Conservation (phyloP, 2,329 filamentous ascomycete species). For the Albophoma yamanashiensis region DNA sequence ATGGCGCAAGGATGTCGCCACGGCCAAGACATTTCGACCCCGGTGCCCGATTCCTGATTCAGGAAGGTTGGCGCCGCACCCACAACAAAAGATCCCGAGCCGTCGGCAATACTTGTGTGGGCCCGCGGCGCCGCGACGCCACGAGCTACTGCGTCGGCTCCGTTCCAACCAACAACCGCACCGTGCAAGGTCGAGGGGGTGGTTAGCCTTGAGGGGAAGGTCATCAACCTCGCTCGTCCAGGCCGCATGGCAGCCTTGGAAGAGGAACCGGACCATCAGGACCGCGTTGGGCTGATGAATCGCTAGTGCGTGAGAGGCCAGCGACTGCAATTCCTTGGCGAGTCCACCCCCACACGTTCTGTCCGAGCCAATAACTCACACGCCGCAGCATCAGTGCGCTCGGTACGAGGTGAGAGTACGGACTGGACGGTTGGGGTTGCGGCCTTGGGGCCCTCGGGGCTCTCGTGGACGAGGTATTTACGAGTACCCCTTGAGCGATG, state of each 20-base stretch:
- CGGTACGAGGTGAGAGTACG: not conserved
- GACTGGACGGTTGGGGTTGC: not conserved
- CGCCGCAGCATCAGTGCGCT: too few relatives aligned
- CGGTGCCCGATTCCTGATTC: slow-evolving; percentile 11
- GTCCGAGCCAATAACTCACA: too few relatives aligned
- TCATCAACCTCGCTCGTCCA: not conserved
- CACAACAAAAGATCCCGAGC: slow-evolving; percentile 11
- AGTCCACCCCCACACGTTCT: not conserved
- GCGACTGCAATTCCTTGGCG: not conserved
- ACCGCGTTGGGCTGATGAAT: not conserved
- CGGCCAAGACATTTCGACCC: slow-evolving; percentile 9
- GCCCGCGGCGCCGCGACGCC: not conserved
- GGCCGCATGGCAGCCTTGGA: not conserved
- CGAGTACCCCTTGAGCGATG: too few relatives aligned
- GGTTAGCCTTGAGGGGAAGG: not conserved
- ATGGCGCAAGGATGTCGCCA: not conserved
- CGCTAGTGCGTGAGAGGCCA: not conserved
- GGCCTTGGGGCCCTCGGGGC: too few relatives aligned
- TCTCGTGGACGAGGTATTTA: not conserved
- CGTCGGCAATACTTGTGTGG: not conserved
- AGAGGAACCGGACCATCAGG: not conserved
- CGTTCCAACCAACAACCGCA: not conserved
- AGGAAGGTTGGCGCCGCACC: slow-evolving; percentile 7
- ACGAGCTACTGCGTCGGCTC: not conserved
- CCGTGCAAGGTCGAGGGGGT: not conserved